Conservation (phyloP, 2,329 filamentous ascomycete species). For the Penicillium verrucosum region DNA sequence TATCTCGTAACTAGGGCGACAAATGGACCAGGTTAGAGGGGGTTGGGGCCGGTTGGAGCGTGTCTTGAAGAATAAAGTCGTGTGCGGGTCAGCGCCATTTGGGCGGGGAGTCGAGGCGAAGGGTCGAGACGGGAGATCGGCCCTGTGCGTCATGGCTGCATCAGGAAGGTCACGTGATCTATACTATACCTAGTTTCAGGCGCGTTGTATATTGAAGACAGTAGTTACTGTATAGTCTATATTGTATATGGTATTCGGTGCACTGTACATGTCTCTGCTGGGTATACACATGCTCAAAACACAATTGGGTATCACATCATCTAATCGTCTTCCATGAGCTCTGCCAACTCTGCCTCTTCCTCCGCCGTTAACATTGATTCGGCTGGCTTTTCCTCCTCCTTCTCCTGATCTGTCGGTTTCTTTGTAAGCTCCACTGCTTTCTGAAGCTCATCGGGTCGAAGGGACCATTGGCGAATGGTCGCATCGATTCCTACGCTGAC, state of each 20-base stretch:
- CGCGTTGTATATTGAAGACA: neutral
- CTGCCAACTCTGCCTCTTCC: constrained; percentile 88
- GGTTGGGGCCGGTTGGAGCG: neutral
- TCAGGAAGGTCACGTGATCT: constrained; percentile 26
- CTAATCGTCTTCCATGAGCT: constrained; percentile 73
- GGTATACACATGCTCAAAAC: neutral
- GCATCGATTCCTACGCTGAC: constrained; percentile 87
- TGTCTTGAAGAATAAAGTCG: neutral
- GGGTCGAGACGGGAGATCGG: constrained; percentile 29
- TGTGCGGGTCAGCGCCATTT: constrained; percentile 9
- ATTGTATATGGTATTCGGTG: neutral
- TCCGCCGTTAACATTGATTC: constrained; percentile 70
- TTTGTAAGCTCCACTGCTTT: constrained; percentile 52
- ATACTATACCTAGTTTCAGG: neutral
- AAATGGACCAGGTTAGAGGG: neutral
- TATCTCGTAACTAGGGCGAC: neutral
- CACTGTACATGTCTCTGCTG: neutral
- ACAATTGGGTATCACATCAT: constrained; percentile 16
- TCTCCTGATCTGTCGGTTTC: constrained; percentile 44
- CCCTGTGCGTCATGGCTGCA: constrained; percentile 34
- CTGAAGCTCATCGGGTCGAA: constrained; percentile 61
- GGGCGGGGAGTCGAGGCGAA: constrained; percentile 20
- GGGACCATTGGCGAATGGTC: constrained; percentile 79
- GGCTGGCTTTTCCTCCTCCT: constrained; percentile 45
- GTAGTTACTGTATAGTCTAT: neutral